phyloP scores from a whole-genome alignment of 2,329 filamentous ascomycete genomes.

The Venturia pyrina region DNA sequence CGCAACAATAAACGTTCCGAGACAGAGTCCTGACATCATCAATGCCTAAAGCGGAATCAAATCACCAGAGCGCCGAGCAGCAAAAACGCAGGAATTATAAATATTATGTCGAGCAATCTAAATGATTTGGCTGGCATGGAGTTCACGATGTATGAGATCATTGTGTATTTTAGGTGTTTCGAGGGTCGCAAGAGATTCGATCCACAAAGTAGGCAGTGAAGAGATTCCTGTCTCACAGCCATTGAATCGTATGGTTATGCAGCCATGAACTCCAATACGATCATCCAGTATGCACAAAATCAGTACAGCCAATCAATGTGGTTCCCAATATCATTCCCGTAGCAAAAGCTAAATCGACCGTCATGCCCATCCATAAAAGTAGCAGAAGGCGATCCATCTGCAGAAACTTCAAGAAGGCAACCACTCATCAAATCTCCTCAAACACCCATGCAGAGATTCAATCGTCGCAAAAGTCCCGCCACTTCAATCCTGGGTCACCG shows the following conservation, averaged over 20 bases:
- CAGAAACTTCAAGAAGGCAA: not conserved
- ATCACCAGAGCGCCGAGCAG: not conserved
- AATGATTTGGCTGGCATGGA: not conserved
- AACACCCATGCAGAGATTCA: not conserved
- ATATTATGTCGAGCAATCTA: too few species aligned
- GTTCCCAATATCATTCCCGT: not conserved
- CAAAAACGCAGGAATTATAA: not conserved
- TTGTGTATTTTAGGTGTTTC: too few species aligned
- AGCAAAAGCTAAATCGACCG: not conserved
- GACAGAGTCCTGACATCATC: conserved; percentile 1
- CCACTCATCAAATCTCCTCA: not conserved
- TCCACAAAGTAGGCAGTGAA: too few species aligned
- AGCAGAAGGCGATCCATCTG: not conserved
- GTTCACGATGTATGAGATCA: conserved; percentile 1
- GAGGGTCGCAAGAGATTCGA: too few species aligned
- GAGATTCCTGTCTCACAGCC: too few species aligned
- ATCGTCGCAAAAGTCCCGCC: not conserved
- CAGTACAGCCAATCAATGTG: too few species aligned
- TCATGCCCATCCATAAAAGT: not conserved
- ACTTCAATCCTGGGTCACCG: not conserved
- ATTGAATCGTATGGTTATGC: too few species aligned
- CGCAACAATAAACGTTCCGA: conserved; percentile 1
- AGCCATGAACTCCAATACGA: too few species aligned
- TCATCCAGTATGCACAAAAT: too few species aligned
- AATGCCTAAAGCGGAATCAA: not conserved